These are phyloP conservation scores for Secale cereale DNA, from an alignment of 176 grass and related monocot species.

Conservation along the genomic window DNA sequence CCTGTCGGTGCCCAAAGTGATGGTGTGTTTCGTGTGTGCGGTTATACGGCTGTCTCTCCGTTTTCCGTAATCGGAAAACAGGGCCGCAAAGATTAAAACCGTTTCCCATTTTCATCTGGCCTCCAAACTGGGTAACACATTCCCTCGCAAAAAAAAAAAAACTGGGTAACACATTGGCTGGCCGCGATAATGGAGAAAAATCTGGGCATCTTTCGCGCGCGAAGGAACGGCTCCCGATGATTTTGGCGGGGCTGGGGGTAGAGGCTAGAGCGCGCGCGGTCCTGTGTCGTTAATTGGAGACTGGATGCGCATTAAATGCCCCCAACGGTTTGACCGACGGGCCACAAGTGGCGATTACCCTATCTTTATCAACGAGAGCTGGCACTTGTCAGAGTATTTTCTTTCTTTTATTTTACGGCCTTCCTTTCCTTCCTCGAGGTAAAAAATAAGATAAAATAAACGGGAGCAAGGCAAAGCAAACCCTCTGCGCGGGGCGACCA, in stretches of 20 bases:
- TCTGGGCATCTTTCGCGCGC: not conserved
- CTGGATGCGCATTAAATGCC: not conserved
- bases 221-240: not conserved
- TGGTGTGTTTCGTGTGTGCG: not conserved
- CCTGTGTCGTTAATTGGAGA: not conserved
- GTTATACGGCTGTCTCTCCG: not conserved
- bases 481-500: not conserved
- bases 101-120: not conserved
- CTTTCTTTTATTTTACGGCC: not conserved
- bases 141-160: too few relatives aligned
- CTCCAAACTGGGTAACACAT: not conserved
- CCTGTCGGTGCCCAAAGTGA: not conserved
- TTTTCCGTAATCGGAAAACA: not conserved
- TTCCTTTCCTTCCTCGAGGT: not conserved
- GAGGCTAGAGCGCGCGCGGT: too few relatives aligned
- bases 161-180: not conserved
- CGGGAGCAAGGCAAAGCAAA: not conserved
- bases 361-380: not conserved
- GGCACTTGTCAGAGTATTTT: not conserved
- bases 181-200: not conserved
- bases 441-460: not conserved
- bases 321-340: not conserved
- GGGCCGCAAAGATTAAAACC: not conserved
- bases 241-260: constrained; percentile 26
- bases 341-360: not conserved